Base-by-base conservation (phyloP, 768 basidiomycete species). In the Gautieria morchelliformis region DNA sequence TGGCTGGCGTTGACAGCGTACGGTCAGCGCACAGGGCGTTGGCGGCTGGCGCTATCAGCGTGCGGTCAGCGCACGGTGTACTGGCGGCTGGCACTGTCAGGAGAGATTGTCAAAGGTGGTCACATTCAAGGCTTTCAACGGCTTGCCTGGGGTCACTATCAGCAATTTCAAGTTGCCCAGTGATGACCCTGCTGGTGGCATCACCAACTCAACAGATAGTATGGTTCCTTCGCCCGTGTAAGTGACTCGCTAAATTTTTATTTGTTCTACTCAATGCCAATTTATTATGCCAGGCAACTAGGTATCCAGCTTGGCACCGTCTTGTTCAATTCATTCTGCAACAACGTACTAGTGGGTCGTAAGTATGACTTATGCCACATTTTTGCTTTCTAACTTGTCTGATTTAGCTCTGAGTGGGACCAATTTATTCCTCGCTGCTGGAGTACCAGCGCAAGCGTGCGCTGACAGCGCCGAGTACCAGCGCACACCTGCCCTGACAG, bases 281-380 rank as follows among this genome's bases (percentile, higher is more conserved):
- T 9, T 27, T 19, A 14, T 39, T 15, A 6, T 32, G 3, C 12
- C 35, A 40, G 68, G 82, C 83, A 87, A 64, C 70, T 89, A 33
- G 85, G 85, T 32, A 84, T 89, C 56, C 77, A 84, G 60, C 71
- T 87, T 44, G 85, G 86, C 10, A 79, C 75, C 2, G 82, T 82
- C 33, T 75, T 72, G 5, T 88, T 88, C 74, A 72, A 79, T 57
- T 71, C 80, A 10, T 82, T 75, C 69, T 87, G 84, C 67, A 69
- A 80, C 53, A 73, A 75, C 51, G 73, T 71, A 10, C 64, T 74
- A 33, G 70, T 87, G 60, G 86, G 86, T 50, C 84, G 84, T 83
- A 68, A 73, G 84, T 68, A 11, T 22, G 24, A 46, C 20, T 19
- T 32, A 32, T 50, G 24, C 40, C 20, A 15, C 47, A 17, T 11